Base-by-base conservation (phyloP, 2,329 filamentous ascomycete species). In the Neoscytalidium dimidiatum region DNA sequence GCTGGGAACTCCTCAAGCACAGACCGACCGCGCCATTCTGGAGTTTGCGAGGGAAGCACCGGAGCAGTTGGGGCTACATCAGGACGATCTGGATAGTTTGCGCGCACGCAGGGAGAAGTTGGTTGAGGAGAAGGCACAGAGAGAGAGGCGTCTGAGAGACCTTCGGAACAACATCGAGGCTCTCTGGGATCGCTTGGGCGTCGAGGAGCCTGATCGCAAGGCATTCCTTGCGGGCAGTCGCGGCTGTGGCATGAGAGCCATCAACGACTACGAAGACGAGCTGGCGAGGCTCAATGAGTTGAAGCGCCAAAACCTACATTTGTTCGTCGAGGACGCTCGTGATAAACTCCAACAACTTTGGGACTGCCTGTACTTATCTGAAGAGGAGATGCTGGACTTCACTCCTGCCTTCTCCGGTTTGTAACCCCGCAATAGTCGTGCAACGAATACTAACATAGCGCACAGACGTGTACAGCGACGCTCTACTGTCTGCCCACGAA, bases 371-470 rank as follows among this genome's bases (percentile, higher is more conserved):
- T 98, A 95, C 81, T 94, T 96, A 74, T 97, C 92, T 0, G 95
- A 99, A 75, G 95, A 99, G 73, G 95, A 99, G 80, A 98, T 98
- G 94, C 87, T 98, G 64, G 94, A 97, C 70, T 99, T 99, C 71
- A 95, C 94, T 0, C 95, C 96, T 0, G 95, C 94, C 46, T 98
- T 98, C 76, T 96, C 93, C 51, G 75, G 75, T 77, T 67, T 60
- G 73, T 65, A 26, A n/a, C 26, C 17, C 29, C 17, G 13, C 3
- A 17, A 11, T 41, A 3, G 2, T 3, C 23, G 0, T 35, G 17
- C 21, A n/a, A 46, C n/a, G n/a, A 23, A 9, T 26, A 38, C 66
- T 71, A 52, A 71, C 64, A 61, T 23, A 23, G 17, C 3, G 5
- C 23, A 69, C 71, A 11, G 95, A 98, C 74, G 94, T 97, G 21